Conservation (phyloP, 805 yeast genomes). For the Schwanniomyces polymorphus region DNA sequence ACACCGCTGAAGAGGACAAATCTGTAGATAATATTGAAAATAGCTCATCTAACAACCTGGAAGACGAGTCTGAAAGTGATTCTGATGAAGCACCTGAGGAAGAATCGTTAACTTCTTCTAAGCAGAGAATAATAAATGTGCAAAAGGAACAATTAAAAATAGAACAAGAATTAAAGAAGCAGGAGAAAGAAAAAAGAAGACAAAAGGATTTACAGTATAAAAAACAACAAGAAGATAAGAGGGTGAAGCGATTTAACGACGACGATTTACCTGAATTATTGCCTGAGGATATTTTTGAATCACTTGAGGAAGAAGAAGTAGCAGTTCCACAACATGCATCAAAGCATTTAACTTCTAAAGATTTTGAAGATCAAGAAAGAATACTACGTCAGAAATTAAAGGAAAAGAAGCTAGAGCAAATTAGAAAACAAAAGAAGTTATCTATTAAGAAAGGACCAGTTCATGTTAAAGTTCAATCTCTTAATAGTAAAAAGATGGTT, state of each 20-base stretch:
- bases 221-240: slow-evolving; percentile 36
- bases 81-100: slow-evolving; percentile 44
- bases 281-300: slow-evolving; percentile 39
- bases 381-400: slow-evolving; percentile 30
- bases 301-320: slow-evolving; percentile 14
- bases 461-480: slow-evolving; percentile 33
- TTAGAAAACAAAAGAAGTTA: slow-evolving; percentile 19
- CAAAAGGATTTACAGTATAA: slow-evolving; percentile 29
- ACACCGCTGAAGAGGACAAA: slow-evolving; percentile 16
- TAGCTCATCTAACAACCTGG: slow-evolving; percentile 8
- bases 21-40: slow-evolving; percentile 1
- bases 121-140: slow-evolving; percentile 22
- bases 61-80: slow-evolving; percentile 18
- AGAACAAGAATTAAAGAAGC: slow-evolving; percentile 23
- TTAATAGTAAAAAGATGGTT: slow-evolving; percentile 21
- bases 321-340: slow-evolving; percentile 5
- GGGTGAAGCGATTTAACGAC: slow-evolving; percentile 12
- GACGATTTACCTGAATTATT: slow-evolving; percentile 40
- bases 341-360: slow-evolving; percentile 29
- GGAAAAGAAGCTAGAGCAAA: slow-evolving; percentile 30
- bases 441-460: slow-evolving; percentile 41
- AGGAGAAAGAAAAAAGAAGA: slow-evolving; percentile 37
- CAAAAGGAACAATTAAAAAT: slow-evolving; percentile 20
- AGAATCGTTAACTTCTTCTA: slow-evolving; percentile 33
- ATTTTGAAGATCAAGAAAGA: slow-evolving; percentile 28